Evolutionary conservation across 257 asterid genomes (phyloP), one percentile per base, ranked within the genome.

Genomic region (Penstemon eatonii): DNA sequence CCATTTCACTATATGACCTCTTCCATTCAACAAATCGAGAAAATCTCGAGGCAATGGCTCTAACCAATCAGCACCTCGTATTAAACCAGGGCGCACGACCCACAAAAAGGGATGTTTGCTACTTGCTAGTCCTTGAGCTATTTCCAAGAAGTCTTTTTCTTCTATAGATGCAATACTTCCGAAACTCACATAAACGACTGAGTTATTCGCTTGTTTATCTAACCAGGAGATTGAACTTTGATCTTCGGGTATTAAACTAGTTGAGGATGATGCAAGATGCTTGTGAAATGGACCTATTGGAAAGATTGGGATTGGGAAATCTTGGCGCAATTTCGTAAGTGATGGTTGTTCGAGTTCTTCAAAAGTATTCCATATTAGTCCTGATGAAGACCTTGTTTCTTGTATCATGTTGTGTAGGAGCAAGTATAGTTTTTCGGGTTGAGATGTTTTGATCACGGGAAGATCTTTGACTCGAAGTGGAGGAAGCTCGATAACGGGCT

Each of bases 201-300:
- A 80, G 2, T 53, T 78, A 0, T 66, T 67, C 1, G 38, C 39
- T 51, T 84, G 85, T 58, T 65, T 63, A 50, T 82, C 77, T 13
- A 84, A 84, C 88, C 94, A 86, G 0, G 83, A 54, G 19, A 86
- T 73, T 1, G 87, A 80, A 44, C 63, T 76, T 56, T 36, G 72
- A 71, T 86, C 85, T 58, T 80, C 79, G 18, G 56, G 33, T 4
- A 73, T 43, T 46, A 84, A 66, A 72, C 76, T 76, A 0, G 65
- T 79, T 7, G 88, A 78, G 8, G 79, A 51, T 40, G 71, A 47
- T 2, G 83, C 12, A 25, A 15, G 58, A 49, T 58, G 77, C 50
- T 81, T 82, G 73, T 78, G 90, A 57, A 83, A 81, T 4, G 89
- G 89, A 47, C 89, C 89, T 9, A 81, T 56, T 4, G 82, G 63